Base-by-base conservation (phyloP, 495 filamentous ascomycete genomes). In the Talaromyces stipitatus region DNA sequence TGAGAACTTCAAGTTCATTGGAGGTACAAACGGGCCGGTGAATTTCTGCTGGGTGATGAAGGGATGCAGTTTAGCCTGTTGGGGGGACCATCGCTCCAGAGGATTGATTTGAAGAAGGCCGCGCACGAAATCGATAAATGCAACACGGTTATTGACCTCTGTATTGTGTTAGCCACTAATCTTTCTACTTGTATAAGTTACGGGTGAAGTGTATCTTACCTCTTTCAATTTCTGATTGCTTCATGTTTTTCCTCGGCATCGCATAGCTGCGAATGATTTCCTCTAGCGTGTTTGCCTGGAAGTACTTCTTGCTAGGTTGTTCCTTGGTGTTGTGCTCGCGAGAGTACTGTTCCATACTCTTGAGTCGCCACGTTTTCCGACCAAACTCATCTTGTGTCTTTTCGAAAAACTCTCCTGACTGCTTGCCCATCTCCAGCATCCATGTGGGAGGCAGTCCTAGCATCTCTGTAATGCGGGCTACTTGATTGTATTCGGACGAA, bases 401-500 rank as follows among this genome's bases (percentile, higher is more conserved):
- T 69, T 99, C 92, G 67, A 96, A 99, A 68, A 97, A 99, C 65
- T 97, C 92, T 23, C 90, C 90, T 2, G 91, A 87, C 67, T 99
- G 95, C 71, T 97, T 99, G 60, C 95, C 95, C 83, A 96, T 94
- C 68, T 99, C 95, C 48, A 99, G 78, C 95, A 99, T 99, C 95
- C 95, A 99, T 57, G 89, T 92, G 32, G 92, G 95, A 4, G 95
- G 91, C 54, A 96, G 82, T 11, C 92, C 94, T 23, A 99, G 83
- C 95, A 99, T 99, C 72, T 99, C 95, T 27, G 95, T 94, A 50
- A 99, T 99, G 24, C 95, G 80, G 10, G 91, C 89, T 16, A 99
- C 91, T 67, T 99, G 95, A 66, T 99, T 99, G 71, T 99, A 99
- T 70, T 99, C 95, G 10, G 95, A 99, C 6, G 94, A 97, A 3